Evolutionary conservation across 306 rosid species (phyloP).

Genomic region (Castanospermum australe): DNA sequence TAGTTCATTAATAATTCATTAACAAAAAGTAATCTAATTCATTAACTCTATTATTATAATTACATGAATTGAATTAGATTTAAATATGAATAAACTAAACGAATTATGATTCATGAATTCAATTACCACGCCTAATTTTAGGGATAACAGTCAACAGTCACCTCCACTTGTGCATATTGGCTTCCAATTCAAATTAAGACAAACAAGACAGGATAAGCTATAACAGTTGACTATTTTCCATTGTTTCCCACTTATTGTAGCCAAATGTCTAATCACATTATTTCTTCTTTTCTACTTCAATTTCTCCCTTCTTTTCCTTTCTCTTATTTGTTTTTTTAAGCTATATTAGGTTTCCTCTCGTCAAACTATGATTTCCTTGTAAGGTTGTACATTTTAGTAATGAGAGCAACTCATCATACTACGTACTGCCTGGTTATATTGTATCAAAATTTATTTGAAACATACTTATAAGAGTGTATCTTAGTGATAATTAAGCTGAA

Average conservation of each 20-base stretch:
- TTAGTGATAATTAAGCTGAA: no score
- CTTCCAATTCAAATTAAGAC: neutral
- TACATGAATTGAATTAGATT: no score
- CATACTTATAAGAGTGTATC: no score
- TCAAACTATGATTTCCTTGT: neutral
- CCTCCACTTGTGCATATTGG: neutral
- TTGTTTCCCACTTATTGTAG: constrained; percentile 46
- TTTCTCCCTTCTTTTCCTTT: neutral
- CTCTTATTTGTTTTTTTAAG: neutral
- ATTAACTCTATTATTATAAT: no score
- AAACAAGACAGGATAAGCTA: neutral
- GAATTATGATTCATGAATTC: no score
- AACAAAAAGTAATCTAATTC: no score
- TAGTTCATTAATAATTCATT: no score
- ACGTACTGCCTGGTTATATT: neutral
- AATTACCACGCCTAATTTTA: no score
- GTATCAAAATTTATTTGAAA: no score
- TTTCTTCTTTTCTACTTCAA: neutral
- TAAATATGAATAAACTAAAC: no score
- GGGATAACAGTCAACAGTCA: neutral
- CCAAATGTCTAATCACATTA: constrained; percentile 17
- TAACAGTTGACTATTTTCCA: constrained; percentile 30
- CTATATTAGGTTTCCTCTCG: neutral
- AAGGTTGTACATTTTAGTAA: neutral
- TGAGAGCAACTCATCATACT: no score